Conservation (phyloP, 2,329 filamentous ascomycete genomes). For the Fonsecaea pedrosoi region DNA sequence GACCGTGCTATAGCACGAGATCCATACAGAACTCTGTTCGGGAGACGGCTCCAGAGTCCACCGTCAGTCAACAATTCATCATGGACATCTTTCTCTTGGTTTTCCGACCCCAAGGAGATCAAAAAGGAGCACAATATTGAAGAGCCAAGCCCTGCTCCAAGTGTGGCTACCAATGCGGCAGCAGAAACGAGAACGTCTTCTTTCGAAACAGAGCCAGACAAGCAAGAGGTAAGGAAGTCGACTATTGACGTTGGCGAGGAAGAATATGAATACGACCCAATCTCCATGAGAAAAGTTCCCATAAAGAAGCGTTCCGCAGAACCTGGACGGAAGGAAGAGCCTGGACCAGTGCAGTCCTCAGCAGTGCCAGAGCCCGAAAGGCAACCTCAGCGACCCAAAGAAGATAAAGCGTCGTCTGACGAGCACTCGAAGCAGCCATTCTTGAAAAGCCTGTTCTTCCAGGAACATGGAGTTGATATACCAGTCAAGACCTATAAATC, state of each 20-base stretch:
- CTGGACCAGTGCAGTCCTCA: neutral
- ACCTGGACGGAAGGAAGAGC: neutral
- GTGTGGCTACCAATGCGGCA: constrained; percentile 14
- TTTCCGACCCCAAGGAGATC: constrained; percentile 37
- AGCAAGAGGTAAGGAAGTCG: neutral
- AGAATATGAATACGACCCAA: constrained; percentile 50
- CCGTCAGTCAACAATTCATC: constrained; percentile 34
- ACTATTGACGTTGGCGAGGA: constrained; percentile 14
- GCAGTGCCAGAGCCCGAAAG: neutral
- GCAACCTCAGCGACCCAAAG: neutral
- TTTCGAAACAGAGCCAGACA: neutral
- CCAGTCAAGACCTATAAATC: constrained; percentile 39
- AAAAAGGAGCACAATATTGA: constrained; percentile 7
- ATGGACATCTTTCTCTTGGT: constrained; percentile 45
- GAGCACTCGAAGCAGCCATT: constrained; percentile 24
- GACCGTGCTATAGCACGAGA: constrained; percentile 47
- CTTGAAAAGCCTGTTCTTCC: constrained; percentile 33
- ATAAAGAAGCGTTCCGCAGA: constrained; percentile 27
- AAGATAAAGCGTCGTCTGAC: neutral
- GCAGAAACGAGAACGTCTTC: neutral
- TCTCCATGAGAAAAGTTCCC: constrained; percentile 51
- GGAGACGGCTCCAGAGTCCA: constrained; percentile 42
- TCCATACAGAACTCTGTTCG: constrained; percentile 52
- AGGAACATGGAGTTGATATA: constrained; percentile 39
- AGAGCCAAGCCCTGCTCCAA: constrained; percentile 9